phyloP scores from a whole-genome alignment of 345 rosid species.

The Eucalyptus rudis region DNA sequence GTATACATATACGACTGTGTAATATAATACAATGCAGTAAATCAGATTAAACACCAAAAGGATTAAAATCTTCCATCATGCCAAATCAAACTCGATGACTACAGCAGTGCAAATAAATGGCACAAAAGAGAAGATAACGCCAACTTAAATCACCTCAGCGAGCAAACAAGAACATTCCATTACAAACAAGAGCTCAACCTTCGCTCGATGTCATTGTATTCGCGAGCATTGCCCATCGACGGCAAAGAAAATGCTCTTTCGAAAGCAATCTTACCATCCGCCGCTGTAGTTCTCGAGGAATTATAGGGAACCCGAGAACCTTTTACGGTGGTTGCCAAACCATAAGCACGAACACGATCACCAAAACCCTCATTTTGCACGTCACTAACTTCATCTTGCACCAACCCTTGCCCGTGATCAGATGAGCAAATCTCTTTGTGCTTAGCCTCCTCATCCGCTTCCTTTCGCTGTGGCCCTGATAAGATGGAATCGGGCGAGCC shows the following conservation, averaged over 20 bases:
- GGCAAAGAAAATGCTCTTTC: background rate
- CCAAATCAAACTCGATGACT: background rate
- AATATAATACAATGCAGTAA: background rate
- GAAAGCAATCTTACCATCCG: background rate
- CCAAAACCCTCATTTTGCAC: background rate
- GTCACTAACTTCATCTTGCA: background rate
- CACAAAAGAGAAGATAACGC: background rate
- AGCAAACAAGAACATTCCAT: background rate
- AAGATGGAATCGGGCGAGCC: background rate
- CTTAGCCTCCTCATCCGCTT: fast-evolving
- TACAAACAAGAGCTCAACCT: background rate
- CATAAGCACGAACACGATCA: background rate
- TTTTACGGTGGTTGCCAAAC: background rate
- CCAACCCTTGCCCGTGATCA: background rate
- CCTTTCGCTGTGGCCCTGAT: background rate
- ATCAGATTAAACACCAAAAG: background rate
- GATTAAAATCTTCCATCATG: background rate
- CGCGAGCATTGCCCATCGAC: background rate
- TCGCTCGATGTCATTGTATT: background rate
- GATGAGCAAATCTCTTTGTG: background rate
- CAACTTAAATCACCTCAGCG: background rate
- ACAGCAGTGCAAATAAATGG: background rate
- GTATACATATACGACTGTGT: background rate
- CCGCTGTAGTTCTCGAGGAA: background rate
- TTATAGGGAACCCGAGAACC: background rate